Percentiles rank a stretch among this genome's conserved stretches.
phyloP scores from a whole-genome alignment of 306 rosid species.

The Prunus mume region DNA sequence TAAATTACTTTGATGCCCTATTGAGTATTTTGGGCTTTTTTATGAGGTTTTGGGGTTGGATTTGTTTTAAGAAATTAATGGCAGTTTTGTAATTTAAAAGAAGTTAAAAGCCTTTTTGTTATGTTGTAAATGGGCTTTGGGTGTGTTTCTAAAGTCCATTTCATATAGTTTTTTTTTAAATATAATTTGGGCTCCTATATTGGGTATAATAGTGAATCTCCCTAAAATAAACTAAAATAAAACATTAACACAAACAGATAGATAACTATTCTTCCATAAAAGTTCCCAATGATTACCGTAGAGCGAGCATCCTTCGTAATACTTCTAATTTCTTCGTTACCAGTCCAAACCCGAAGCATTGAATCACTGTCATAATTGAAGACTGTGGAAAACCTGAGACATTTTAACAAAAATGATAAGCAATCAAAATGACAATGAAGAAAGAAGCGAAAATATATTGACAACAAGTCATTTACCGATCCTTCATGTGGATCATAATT shows the following conservation, averaged over 20 bases:
- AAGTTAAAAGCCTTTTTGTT: too few species aligned
- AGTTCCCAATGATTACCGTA: conserved; percentile 40
- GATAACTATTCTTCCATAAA: not conserved
- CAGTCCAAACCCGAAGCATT: conserved; percentile 87
- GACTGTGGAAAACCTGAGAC: conserved; percentile 75
- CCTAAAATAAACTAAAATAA: not conserved
- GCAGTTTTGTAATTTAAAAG: too few species aligned
- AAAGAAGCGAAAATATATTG: not conserved
- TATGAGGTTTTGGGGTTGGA: too few species aligned
- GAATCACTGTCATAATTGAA: conserved; percentile 81
- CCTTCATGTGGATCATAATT: conserved; percentile 80
- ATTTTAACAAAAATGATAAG: conserved; percentile 19
- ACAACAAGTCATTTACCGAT: conserved; percentile 49
- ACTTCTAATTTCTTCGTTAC: conserved; percentile 73
- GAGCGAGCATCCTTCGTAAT: conserved; percentile 76
- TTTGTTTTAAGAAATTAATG: too few species aligned
- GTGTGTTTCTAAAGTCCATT: too few species aligned
- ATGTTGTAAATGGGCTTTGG: too few species aligned
- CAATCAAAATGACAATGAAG: not conserved
- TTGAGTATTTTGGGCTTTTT: too few species aligned
- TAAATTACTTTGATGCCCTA: too few species aligned
- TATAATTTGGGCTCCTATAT: too few species aligned
- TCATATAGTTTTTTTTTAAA: too few species aligned
- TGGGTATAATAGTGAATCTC: too few species aligned
- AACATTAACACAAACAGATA: not conserved